A percentile compares a stretch with the other conserved stretches of the same genome.
These are phyloP conservation scores for Omphalea diandra DNA, from an alignment of 441 rosid genomes.

Conservation along the genomic window DNA sequence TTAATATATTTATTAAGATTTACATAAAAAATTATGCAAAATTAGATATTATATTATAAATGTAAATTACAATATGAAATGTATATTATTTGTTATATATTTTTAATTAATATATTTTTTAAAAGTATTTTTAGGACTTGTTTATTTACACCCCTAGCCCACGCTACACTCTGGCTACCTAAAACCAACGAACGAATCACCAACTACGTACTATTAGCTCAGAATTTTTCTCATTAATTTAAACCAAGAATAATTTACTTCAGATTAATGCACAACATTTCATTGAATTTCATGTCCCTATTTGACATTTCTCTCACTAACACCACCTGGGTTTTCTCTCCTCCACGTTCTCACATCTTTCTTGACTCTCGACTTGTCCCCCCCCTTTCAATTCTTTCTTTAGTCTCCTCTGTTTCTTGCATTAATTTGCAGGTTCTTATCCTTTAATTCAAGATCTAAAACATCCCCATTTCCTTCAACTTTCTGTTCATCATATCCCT, in stretches of 20 bases:
- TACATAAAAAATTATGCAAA: too few relatives aligned
- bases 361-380: conserved; percentile 16
- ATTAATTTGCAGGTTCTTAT: neutral
- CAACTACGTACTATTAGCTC: conserved; percentile 24
- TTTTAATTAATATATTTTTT: too few relatives aligned
- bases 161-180: neutral
- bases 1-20: too few relatives aligned
- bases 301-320: conserved; percentile 25
- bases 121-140: too few relatives aligned
- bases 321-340: conserved; percentile 29
- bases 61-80: too few relatives aligned
- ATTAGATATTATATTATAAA: too few relatives aligned
- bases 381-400: conserved; percentile 17
- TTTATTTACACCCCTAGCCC: too few relatives aligned
- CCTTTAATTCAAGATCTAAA: conserved; percentile 30
- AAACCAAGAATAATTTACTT: neutral
- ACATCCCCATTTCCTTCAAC: neutral
- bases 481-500: neutral
- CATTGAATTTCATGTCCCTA: conserved; percentile 25
- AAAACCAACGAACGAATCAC: conserved; percentile 13
- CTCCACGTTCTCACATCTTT: conserved; percentile 29
- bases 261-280: conserved; percentile 13
- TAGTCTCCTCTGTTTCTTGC: neutral
- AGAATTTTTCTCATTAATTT: neutral
- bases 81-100: too few relatives aligned